Evolutionary conservation across 176 grass and related monocot genomes (phyloP).

Genomic region (Rhipidocladum racemiflorum): DNA sequence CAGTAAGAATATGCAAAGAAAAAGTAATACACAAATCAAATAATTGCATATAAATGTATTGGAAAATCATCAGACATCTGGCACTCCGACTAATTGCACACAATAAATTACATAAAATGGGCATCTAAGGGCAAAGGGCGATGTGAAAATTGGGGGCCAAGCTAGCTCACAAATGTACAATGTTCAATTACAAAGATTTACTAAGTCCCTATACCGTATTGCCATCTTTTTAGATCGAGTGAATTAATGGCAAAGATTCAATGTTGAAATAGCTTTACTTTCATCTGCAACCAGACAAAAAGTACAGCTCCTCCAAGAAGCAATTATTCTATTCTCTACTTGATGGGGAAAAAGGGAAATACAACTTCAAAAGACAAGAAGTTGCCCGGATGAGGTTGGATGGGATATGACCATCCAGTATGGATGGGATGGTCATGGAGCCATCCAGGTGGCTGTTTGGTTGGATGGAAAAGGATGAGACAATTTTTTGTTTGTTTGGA

Average conservation of each 20-base stretch:
- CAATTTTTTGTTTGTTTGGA: too few relatives aligned
- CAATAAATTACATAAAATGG: not conserved
- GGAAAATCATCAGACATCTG: conserved; percentile 13
- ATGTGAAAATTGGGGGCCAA: not conserved
- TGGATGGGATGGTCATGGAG: too few relatives aligned
- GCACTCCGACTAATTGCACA: not conserved
- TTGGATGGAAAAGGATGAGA: too few relatives aligned
- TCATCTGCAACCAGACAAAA: not conserved
- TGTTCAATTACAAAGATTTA: not conserved
- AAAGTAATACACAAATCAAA: not conserved
- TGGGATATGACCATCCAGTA: too few relatives aligned
- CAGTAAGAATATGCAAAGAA: conserved; percentile 22
- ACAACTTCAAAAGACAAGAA: not conserved
- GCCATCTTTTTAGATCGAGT: not conserved
- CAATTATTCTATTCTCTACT: not conserved
- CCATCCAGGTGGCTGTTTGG: too few relatives aligned
- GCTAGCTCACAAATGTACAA: not conserved
- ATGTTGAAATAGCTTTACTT: conserved; percentile 14
- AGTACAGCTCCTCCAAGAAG: not conserved
- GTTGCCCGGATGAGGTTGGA: too few relatives aligned
- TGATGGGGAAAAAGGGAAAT: not conserved
- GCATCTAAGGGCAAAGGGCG: not conserved
- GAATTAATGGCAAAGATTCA: not conserved
- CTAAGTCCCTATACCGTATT: not conserved
- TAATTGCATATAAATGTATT: not conserved